phyloP scores from a whole-genome alignment of 768 basidiomycete species.

The Filobasidium wieringae region DNA sequence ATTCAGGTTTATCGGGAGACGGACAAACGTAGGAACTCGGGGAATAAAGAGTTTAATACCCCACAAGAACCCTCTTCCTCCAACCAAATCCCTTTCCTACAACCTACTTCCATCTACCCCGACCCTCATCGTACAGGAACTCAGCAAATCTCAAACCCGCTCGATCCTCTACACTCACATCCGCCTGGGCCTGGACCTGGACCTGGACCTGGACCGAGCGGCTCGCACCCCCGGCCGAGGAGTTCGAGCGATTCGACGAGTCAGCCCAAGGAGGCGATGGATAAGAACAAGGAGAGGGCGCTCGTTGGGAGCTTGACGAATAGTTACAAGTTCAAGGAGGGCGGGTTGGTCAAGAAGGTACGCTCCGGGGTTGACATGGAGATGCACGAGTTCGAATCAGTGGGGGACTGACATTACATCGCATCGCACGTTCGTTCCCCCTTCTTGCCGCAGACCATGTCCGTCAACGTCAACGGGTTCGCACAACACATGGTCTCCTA shows the following conservation, averaged over 20 bases:
- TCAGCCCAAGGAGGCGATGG: slow-evolving; percentile 41
- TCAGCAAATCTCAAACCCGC: too few species aligned
- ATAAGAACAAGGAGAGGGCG: slow-evolving; percentile 64
- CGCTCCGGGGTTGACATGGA: slow-evolving; percentile 27
- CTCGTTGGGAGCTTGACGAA: slow-evolving; percentile 85
- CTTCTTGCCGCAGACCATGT: slow-evolving; percentile 59
- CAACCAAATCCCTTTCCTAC: too few species aligned
- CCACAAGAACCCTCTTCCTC: not conserved
- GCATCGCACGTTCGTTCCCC: not conserved
- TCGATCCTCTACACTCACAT: too few species aligned
- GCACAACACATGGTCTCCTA: slow-evolving; percentile 90
- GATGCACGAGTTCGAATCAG: not conserved
- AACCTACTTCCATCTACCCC: too few species aligned
- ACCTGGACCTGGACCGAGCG: too few species aligned
- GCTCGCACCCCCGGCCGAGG: slow-evolving; percentile 20
- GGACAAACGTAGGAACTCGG: not conserved
- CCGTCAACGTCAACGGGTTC: slow-evolving; percentile 68
- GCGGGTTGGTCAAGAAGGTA: slow-evolving; percentile 96
- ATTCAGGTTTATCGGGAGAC: slow-evolving; percentile 83
- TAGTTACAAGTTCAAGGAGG: slow-evolving; percentile 80
- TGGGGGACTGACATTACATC: not conserved
- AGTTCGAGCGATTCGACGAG: slow-evolving; percentile 20
- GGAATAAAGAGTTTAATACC: not conserved
- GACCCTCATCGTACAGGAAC: too few species aligned
- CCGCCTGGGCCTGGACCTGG: too few species aligned